phyloP scores from a whole-genome alignment of 345 rosid species.

The Populus nigra region DNA sequence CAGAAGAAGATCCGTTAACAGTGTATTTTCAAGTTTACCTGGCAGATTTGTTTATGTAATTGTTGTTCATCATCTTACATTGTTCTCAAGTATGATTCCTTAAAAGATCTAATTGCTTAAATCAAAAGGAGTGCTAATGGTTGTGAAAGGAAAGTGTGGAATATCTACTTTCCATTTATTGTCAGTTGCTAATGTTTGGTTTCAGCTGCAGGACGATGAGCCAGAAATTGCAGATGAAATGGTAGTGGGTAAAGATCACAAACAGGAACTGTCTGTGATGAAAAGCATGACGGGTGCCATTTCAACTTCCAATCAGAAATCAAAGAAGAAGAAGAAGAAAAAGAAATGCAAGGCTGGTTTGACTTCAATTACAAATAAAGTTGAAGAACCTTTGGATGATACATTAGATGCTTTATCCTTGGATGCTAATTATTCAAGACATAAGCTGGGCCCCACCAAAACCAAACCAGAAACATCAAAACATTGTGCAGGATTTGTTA shows the following conservation, averaged over 20 bases:
- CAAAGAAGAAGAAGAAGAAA: conserved; percentile 85
- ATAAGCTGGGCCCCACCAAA: conserved; percentile 25
- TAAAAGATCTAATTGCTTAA: neutral
- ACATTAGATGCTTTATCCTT: conserved; percentile 47
- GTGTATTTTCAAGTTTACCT: neutral
- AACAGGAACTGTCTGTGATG: conserved; percentile 13
- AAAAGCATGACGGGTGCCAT: conserved; percentile 22
- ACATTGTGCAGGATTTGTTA: conserved; percentile 17
- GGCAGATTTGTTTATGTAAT: neutral
- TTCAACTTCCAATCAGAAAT: conserved; percentile 42
- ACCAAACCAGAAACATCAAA: conserved; percentile 31
- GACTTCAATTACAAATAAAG: conserved; percentile 29
- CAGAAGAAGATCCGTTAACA: neutral
- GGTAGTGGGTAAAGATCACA: conserved; percentile 13
- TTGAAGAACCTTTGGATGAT: conserved; percentile 41
- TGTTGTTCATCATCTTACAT: neutral
- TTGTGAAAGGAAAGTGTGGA: neutral
- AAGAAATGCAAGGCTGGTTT: conserved; percentile 57
- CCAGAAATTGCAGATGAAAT: conserved; percentile 33
- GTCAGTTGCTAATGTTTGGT: conserved; percentile 18
- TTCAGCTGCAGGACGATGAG: conserved; percentile 43
- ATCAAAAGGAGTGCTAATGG: neutral
- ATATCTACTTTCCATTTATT: neutral
- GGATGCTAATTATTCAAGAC: conserved; percentile 28
- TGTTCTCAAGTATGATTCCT: neutral